Conservation (phyloP, 305 asterid species). For the Caryopteris hybrid region DNA sequence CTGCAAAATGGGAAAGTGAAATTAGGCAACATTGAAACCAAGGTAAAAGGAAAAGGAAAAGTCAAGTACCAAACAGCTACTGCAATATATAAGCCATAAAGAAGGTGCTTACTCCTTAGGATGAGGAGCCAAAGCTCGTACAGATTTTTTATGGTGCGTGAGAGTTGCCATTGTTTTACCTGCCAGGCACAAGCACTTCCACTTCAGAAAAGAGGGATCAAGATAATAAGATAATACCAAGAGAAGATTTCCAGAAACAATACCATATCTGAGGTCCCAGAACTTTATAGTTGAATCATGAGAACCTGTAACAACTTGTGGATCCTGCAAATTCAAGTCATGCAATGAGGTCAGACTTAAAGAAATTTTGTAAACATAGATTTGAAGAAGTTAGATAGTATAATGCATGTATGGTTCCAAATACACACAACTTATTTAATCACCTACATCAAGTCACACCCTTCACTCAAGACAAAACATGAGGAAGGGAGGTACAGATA, state of each 20-base stretch:
- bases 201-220: slow-evolving; percentile 17
- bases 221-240: not conserved
- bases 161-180: slow-evolving; percentile 93
- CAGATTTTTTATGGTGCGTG: slow-evolving; percentile 97
- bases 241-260: not conserved
- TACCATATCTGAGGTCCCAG: slow-evolving; percentile 98
- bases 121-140: slow-evolving; percentile 93
- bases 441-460: not conserved
- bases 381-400: not conserved
- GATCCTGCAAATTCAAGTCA: slow-evolving; percentile 63
- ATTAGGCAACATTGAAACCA: not conserved
- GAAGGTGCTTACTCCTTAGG: slow-evolving; percentile 66
- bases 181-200: slow-evolving; percentile 28
- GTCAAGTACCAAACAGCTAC: not conserved
- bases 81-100: not conserved
- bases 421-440: not conserved
- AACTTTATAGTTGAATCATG: slow-evolving; percentile 94
- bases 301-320: slow-evolving; percentile 97
- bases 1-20: slow-evolving; percentile 39
- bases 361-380: not conserved
- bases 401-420: not conserved
- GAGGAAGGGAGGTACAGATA: not conserved
- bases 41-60: slow-evolving; percentile 4
- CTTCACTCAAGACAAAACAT: not conserved
- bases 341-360: slow-evolving; percentile 15